Evolutionary conservation across 2,329 filamentous ascomycete species (phyloP).

Genomic region (Epichloe aotearoae): DNA sequence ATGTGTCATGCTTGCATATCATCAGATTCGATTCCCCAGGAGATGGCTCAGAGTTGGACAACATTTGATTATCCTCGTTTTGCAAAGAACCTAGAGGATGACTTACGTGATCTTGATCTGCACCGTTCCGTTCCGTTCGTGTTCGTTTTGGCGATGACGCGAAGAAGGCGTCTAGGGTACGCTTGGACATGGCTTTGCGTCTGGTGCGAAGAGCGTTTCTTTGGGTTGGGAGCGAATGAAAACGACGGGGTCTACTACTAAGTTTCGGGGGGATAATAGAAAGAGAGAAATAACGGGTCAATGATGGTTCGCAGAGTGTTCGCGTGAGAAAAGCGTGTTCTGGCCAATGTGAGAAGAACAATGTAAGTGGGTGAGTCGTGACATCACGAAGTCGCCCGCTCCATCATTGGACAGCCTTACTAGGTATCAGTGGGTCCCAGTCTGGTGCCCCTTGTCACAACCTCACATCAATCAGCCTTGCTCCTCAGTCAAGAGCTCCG

Average conservation of each 20-base stretch:
- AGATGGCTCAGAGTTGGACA: background rate
- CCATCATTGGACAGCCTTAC: background rate
- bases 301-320: background rate
- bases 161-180: slow-evolving; percentile 61
- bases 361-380: background rate
- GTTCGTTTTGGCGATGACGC: slow-evolving; percentile 13
- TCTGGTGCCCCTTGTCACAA: no score
- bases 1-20: background rate
- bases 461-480: no score
- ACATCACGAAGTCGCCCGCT: background rate
- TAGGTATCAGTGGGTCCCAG: background rate
- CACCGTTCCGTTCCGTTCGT: background rate
- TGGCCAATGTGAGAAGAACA: background rate
- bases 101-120: slow-evolving; percentile 2
- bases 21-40: background rate
- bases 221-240: no score
- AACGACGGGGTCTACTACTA: no score
- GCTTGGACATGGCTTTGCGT: slow-evolving; percentile 15
- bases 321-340: background rate
- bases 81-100: background rate
- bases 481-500: background rate
- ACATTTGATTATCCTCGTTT: rapidly evolving
- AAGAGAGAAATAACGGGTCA: no score
- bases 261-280: no score
- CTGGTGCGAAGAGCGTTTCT: background rate